Evolutionary conservation across 2,329 filamentous ascomycete species (phyloP), one percentile per base, ranked within the genome.

Genomic region (Aspergillus sp.): DNA sequence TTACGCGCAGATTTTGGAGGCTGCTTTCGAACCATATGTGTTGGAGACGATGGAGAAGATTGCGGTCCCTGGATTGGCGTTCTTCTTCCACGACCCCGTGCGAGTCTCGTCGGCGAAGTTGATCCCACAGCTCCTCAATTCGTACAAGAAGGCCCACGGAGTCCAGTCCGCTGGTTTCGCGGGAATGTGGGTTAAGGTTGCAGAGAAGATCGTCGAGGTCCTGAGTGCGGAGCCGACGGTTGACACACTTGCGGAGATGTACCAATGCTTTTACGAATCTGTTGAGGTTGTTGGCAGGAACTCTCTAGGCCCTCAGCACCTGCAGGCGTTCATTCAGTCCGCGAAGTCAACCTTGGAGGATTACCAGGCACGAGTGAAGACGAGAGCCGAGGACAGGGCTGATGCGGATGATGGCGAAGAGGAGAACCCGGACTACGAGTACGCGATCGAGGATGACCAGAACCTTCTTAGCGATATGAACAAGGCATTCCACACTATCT

Each of bases 61-160:
- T 71, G 93, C 93, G 2, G 81, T 99, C 21, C 93, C 95, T 7
- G 92, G 95, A 19, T 84, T 99, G 48, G 90, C 92, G 3, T 99
- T 99, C 82, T 99, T 98, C 82, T 99, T 99, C 86, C 95, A 99
- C 76, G 95, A 99, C 71, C 93, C 95, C 0, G 95, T 98, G 56
- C 88, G 95, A 54, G 93, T 96, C 52, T 93, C 96, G 37, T 96
- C 95, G 4, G 93, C 95, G 25, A 96, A 96, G 78, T 87, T 96
- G 66, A 90, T 99, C 6, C 95, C 95, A 15, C 91, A 96, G 73
- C 85, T 99, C 15, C 84, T 99, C 47, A 95, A 91, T 73, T 91
- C 93, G 2, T 96, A 93, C 82, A 96, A 96, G 80, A 93, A 93
- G 74, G 89, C 90, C 0, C 95, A 93, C 70, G 93, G 93, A 4